phyloP scores from a whole-genome alignment of 2,329 filamentous ascomycete species.

The Elsinoe ampelina region DNA sequence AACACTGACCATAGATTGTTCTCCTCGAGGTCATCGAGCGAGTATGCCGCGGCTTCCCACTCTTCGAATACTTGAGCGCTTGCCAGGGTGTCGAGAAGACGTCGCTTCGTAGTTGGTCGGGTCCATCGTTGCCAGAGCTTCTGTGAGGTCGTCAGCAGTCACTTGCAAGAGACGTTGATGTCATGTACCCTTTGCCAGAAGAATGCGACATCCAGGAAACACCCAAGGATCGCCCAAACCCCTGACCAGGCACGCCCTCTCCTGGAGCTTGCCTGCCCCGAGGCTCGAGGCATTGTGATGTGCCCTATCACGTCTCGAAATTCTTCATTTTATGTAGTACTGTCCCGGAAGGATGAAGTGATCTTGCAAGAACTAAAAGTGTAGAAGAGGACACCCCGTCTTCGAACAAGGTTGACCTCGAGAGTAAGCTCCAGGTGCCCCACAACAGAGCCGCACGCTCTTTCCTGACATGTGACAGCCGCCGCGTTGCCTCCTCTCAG shows the following conservation, averaged over 20 bases:
- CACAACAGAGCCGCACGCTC: no score
- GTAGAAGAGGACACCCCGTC: no score
- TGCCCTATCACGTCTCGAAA: background rate
- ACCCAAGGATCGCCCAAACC: background rate
- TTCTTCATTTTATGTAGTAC: no score
- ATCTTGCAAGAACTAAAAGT: no score
- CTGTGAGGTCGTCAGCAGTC: slow-evolving; percentile 34
- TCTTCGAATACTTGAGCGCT: slow-evolving; percentile 67
- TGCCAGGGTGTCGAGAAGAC: slow-evolving; percentile 56
- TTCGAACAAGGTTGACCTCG: no score
- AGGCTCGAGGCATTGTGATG: background rate
- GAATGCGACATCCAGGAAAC: background rate
- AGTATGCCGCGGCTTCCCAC: slow-evolving; percentile 75
- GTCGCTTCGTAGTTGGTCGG: slow-evolving; percentile 53
- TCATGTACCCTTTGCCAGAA: slow-evolving; percentile 1
- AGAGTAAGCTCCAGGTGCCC: no score
- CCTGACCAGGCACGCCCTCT: background rate
- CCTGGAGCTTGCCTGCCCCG: background rate
- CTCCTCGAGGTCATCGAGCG: slow-evolving; percentile 72
- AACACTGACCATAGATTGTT: slow-evolving; percentile 64
- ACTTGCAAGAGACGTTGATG: background rate
- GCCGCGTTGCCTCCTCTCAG: no score
- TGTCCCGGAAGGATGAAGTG: no score
- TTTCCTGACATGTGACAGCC: no score
- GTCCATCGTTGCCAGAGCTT: slow-evolving; percentile 59